Conservation (phyloP, 805 yeast genomes). For the Metschnikowia gruessii region DNA sequence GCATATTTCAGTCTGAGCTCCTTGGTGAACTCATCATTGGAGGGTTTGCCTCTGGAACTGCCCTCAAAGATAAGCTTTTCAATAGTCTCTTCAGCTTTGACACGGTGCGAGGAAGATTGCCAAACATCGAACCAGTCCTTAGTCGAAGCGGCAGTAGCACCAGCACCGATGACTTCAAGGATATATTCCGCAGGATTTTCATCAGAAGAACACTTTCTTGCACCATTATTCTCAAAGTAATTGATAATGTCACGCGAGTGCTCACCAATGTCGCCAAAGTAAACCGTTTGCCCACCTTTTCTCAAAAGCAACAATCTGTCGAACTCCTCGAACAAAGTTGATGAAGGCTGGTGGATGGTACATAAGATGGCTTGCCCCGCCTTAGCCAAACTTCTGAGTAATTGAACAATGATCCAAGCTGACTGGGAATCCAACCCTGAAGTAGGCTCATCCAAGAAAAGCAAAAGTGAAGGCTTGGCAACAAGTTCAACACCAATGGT, state of each 20-base stretch:
- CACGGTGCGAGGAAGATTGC: too few relatives aligned
- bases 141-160: slow-evolving; percentile 53
- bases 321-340: slow-evolving; percentile 41
- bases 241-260: slow-evolving; percentile 7
- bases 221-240: slow-evolving; percentile 15
- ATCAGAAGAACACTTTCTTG: slow-evolving; percentile 2
- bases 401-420: slow-evolving; percentile 54
- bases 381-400: slow-evolving; percentile 46
- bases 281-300: slow-evolving; percentile 17
- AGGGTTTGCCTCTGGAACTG: too few relatives aligned
- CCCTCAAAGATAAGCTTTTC: too few relatives aligned
- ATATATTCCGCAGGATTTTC: slow-evolving; percentile 18
- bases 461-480: slow-evolving; percentile 49
- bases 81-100: too few relatives aligned
- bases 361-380: slow-evolving; percentile 56
- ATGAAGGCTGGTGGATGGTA: slow-evolving; percentile 54
- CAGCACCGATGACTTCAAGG: slow-evolving; percentile 16
- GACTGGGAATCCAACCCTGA: slow-evolving; percentile 39
- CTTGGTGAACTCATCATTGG: slow-evolving; percentile 48
- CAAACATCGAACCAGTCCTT: too few relatives aligned
- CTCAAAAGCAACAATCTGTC: slow-evolving; percentile 60
- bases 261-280: slow-evolving; percentile 15
- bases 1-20: slow-evolving; percentile 39
- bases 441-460: slow-evolving; percentile 46
- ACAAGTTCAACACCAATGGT: slow-evolving; percentile 55